Conservation (phyloP, 2,329 filamentous ascomycete species). For the Microdochium trichocladiopsis region DNA sequence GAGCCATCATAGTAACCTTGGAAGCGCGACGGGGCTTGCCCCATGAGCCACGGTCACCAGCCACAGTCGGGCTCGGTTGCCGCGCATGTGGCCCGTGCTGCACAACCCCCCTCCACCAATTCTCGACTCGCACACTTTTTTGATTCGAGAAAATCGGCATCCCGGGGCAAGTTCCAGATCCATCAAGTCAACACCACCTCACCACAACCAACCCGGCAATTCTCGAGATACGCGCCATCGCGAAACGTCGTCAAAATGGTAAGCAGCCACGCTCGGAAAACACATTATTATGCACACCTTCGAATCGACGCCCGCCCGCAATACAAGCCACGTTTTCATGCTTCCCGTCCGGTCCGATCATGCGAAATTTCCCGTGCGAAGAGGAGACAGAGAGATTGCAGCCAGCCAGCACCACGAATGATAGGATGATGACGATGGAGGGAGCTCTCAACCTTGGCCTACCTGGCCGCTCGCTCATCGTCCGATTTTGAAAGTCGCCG, state of each 20-base stretch:
- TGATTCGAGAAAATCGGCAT: background rate
- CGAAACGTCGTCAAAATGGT: conserved; percentile 43
- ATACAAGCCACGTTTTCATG: background rate
- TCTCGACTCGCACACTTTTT: conserved; percentile 1
- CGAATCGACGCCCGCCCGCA: background rate
- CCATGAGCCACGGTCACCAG: background rate
- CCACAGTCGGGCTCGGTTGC: background rate
- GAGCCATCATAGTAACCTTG: no score
- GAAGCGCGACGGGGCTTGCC: no score
- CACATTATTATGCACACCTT: conserved; percentile 6
- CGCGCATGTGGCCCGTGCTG: background rate
- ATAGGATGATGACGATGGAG: no score
- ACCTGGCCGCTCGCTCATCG: no score
- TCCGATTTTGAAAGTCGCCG: no score
- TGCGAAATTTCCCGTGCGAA: conserved; percentile 12
- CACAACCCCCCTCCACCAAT: background rate
- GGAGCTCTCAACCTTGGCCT: no score
- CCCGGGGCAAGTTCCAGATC: background rate
- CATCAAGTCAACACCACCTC: conserved; percentile 6
- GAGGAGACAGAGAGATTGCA: no score
- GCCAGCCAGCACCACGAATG: no score
- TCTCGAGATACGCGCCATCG: conserved; percentile 28
- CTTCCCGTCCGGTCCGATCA: background rate
- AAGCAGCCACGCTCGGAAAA: conserved; percentile 18
- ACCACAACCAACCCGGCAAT: conserved; percentile 9